Base-by-base conservation (phyloP, 768 basidiomycete species). In the Gloeopeniophorella convolvens region DNA sequence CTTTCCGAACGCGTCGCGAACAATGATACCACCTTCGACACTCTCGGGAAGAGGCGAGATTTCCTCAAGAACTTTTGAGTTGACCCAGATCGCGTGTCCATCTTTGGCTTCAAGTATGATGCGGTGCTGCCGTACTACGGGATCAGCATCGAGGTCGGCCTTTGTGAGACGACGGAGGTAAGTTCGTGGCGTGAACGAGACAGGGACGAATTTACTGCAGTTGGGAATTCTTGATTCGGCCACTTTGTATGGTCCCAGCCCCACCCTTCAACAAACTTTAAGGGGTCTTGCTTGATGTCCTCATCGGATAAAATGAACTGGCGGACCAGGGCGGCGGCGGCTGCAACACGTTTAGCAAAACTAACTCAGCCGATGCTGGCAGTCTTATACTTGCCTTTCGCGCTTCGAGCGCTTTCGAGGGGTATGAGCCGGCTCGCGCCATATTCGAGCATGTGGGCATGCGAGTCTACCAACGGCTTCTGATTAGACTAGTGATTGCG, bases 201-300 rank as follows among this genome's bases (percentile, higher is more conserved):
- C 26, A 24, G 16, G 42, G 15, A 12, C n/a, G 20, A 18, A 70
- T 77, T 50, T 60, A 89, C 89, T 50, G 81, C 75, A 36, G 76
- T 79, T 6, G 89, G 89, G 74, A 83, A 90, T 18, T 69, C 67
- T 26, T 70, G 65, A 16, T 63, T 63, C 7, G 75, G 69, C 85
- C 85, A 88, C 45, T 74, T 67, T 1, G 89, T 94, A 65, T 95
- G 93, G 64, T 95, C 89, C 91, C 93, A 95, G 1, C 92, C 93
- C 62, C 85, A 80, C 2, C 90, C 90, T 47, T 81, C 76, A 13
- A 95, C 75, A 64, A 82, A 81, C 56, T 73, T 76, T 18, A 76
- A 71, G 12, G 68, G 74, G 62, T 89, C 76, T 16, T 70, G 67
- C 18, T 70, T 63, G n/a, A 84, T 65, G 34, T 82, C 80, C 0